A percentile compares a stretch with the other conserved stretches of the same genome.
These are phyloP conservation scores for Paraconiothyrium sp. DNA, from an alignment of 2,329 filamentous ascomycete species.

Conservation along the genomic window DNA sequence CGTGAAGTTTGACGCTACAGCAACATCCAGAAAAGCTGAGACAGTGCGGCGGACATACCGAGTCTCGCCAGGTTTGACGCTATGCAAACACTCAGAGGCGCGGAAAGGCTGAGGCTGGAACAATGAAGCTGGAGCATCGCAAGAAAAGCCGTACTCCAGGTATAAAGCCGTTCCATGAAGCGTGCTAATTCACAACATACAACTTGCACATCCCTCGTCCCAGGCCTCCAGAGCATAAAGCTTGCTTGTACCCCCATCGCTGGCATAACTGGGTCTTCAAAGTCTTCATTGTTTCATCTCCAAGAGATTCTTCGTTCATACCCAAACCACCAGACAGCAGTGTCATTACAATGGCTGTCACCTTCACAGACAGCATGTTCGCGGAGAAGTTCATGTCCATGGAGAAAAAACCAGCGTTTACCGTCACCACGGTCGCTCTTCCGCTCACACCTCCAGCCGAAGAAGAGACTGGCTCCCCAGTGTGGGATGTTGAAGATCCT, in stretches of 20 bases:
- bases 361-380: constrained; percentile 19
- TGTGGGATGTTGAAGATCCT: not conserved
- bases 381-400: constrained; percentile 5
- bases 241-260: too few species aligned
- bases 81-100: not conserved
- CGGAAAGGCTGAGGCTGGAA: not conserved
- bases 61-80: constrained; percentile 1
- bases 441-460: constrained; percentile 20
- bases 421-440: constrained; percentile 11
- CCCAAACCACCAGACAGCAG: not conserved
- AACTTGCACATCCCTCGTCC: not conserved
- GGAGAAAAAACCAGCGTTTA: constrained; percentile 15
- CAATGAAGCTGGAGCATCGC: not conserved
- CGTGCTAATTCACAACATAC: not conserved
- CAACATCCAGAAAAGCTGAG: not conserved
- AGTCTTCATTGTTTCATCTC: not conserved
- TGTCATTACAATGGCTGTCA: constrained; percentile 15
- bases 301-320: not conserved
- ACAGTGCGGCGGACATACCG: not conserved
- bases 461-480: constrained; percentile 7
- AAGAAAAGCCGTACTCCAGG: not conserved
- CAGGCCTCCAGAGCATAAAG: not conserved
- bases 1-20: not conserved
- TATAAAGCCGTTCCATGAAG: not conserved
- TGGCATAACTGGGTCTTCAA: too few species aligned